Percentiles rank a stretch among this genome's conserved stretches.
Evolutionary conservation across 495 filamentous ascomycete genomes (phyloP).

Genomic region (Penicillium bovifimosum): DNA sequence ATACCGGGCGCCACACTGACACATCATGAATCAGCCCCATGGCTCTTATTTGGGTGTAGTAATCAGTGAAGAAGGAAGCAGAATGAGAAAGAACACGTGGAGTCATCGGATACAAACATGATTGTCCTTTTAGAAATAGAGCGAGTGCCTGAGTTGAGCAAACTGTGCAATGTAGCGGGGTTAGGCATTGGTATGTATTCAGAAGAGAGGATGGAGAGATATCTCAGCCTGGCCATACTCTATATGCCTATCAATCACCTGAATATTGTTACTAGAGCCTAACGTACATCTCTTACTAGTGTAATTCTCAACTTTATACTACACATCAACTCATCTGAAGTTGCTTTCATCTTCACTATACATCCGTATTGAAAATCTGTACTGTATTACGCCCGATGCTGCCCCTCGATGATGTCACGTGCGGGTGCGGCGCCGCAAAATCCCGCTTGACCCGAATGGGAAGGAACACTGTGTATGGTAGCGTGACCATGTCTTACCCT

Average conservation of each 20-base stretch:
- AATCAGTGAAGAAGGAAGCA: background rate
- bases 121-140: background rate
- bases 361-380: background rate
- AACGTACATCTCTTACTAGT: background rate
- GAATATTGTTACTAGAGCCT: background rate
- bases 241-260: background rate
- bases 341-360: background rate
- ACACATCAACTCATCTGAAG: background rate
- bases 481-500: slow-evolving; percentile 2
- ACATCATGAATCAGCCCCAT: slow-evolving; percentile 4
- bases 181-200: background rate
- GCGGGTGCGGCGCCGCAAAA: slow-evolving; percentile 19
- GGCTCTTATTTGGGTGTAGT: background rate
- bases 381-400: background rate
- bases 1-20: slow-evolving; percentile 13
- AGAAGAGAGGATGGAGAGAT: background rate
- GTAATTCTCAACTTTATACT: background rate
- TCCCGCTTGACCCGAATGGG: slow-evolving; percentile 14
- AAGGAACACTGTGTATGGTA: slow-evolving; percentile 3
- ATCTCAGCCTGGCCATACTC: background rate
- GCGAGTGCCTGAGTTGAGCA: background rate
- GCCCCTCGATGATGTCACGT: slow-evolving; percentile 34
- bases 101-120: background rate
- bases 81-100: background rate
- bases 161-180: background rate